Percentiles rank a stretch among this genome's conserved stretches.
phyloP scores from a whole-genome alignment of 2,329 filamentous ascomycete genomes.

The Penicillium sp. region DNA sequence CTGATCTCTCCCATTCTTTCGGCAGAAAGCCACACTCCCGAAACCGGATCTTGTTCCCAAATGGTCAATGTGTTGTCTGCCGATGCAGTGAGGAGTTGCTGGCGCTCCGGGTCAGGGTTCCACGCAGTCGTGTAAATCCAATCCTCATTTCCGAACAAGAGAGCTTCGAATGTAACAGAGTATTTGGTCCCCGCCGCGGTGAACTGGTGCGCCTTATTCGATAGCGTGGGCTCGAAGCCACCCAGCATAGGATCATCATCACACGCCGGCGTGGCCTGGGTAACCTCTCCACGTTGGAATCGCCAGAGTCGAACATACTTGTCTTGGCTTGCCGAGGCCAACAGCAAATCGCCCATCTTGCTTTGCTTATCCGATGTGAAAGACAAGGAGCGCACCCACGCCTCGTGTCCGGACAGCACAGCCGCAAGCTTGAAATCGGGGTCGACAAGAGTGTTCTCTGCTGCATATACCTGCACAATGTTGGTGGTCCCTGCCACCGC shows the following conservation, averaged over 20 bases:
- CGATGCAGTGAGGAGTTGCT: constrained; percentile 76
- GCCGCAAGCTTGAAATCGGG: constrained; percentile 61
- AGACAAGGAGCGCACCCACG: constrained; percentile 85
- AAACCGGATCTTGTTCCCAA: constrained; percentile 75
- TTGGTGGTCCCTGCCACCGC: constrained; percentile 76
- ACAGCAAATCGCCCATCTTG: constrained; percentile 59
- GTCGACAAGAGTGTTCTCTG: constrained; percentile 37
- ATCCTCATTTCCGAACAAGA: constrained; percentile 90
- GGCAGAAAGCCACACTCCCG: constrained; percentile 82
- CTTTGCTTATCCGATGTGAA: constrained; percentile 58
- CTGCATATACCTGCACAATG: constrained; percentile 67
- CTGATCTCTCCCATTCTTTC: constrained; percentile 87
- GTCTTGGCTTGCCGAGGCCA: constrained; percentile 92
- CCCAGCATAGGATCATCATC: constrained; percentile 31
- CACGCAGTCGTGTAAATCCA: constrained; percentile 91
- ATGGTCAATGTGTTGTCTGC: constrained; percentile 91
- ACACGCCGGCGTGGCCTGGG: constrained; percentile 59
- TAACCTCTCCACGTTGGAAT: too few relatives aligned
- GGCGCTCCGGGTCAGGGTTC: constrained; percentile 49
- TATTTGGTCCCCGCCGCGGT: constrained; percentile 55
- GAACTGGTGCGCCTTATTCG: constrained; percentile 81
- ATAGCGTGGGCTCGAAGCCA: constrained; percentile 58
- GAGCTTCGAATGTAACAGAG: constrained; percentile 82
- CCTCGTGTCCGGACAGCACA: constrained; percentile 79
- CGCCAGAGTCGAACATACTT: constrained; percentile 95